Base-by-base conservation (phyloP, 164 flowering plant genomes). In the Nymphaea thermarum region DNA sequence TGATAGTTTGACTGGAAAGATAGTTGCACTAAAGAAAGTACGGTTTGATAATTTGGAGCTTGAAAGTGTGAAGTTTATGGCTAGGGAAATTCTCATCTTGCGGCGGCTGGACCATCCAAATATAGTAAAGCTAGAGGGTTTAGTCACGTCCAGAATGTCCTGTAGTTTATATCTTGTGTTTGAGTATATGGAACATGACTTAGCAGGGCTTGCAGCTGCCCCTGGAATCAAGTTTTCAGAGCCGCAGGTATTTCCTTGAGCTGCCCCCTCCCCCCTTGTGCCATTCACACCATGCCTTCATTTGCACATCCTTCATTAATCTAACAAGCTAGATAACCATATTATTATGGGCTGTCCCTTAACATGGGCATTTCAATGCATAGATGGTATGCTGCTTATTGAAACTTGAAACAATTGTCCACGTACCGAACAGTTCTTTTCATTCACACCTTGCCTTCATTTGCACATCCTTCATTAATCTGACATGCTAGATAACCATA, bases 171-270 rank as follows among this genome's bases (percentile, higher is more conserved):
- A 78, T 63, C 81, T 78, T 68, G 81, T 90, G 43, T 85, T 90
- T 70, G 84, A 87, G 59, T 90, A 91, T 64, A 91, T 91, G 97
- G 97, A 80, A 74, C 97, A 91, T 79, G 97, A 91, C 84, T 79
- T 91, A 80, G 96, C 97, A 68, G 97, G 97, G 66, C 88, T 91
- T 64, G 96, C 93, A 70, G 88, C 97, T 0, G 86, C 86, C 74
- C 96, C 93, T 0, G 77, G 69, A n/a, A 75, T 78, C 41, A 78
- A 73, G 73, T 78, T 78, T 69, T 75, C 77, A 1, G 79, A 78
- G 42, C 77, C 81, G 55, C 81, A 78, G 77, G 81, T 78, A 53
- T 59, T 73, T 65, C 7, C 10, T 17, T 15, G 5, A 16, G 68
- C 61, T 42, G 61, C 7, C 57, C 41, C 3, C 4, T 17, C 11